Evolutionary conservation across 2,329 filamentous ascomycete species (phyloP), one percentile per base, ranked within the genome.

Genomic region (Apiospora rasikravindrae): DNA sequence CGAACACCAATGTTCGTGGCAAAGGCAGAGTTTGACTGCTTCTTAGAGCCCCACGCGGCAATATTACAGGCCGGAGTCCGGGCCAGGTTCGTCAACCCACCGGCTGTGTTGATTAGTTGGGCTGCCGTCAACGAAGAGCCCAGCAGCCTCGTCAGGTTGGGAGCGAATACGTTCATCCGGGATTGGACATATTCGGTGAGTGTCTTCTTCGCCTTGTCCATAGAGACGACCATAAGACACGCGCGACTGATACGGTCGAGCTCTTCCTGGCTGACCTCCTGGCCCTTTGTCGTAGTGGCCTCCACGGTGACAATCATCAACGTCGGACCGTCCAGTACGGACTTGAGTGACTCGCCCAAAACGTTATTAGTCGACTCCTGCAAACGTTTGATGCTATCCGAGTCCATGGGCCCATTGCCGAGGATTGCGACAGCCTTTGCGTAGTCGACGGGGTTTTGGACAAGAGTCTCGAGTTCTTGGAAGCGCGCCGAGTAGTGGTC

Each of bases 281-380:
- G 90, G 5, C 96, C 96, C 77, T 94, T 92, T 16, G 95, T 96
- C 2, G 93, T 96, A 6, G 95, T 97, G 42, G 95, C 96, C 84
- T 98, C 96, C 14, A 98, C 93, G 0, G 94, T 96, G 69, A 99
- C 95, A 73, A 97, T 94, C 95, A 99, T 98, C 78, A 98, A 85
- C 0, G 94, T 94, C 0, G 96, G 94, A 0, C 94, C 94, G 80
- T 98, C 94, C 19, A 99, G 86, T 0, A 98, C 92, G 1, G 91
- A 90, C 78, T 92, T 93, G 51, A 99, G 88, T 0, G 94, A 90
- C 71, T 90, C 88, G 22, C 92, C 91, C 7, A 97, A 87, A 13
- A 93, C 86, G 78, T 98, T 98, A 73, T 97, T 89, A 10, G 91
- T 90, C 4, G 92, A 94, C 22, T 90, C 88, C 73, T 95, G 92